phyloP scores from a whole-genome alignment of 2,329 filamentous ascomycete species.

The Thielaviopsis musarum region DNA sequence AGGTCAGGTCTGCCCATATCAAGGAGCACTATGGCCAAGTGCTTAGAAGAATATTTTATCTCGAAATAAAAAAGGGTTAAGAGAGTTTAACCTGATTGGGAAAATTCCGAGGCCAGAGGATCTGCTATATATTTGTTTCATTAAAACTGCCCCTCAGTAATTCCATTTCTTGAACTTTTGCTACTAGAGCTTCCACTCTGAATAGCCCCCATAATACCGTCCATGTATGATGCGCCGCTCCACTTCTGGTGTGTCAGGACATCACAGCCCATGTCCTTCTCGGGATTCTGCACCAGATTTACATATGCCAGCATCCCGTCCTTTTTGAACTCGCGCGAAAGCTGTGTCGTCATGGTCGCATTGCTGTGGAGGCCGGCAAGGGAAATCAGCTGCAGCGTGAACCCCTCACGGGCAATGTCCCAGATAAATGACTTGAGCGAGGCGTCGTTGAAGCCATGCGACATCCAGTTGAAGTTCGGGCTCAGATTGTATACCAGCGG shows the following conservation, averaged over 20 bases:
- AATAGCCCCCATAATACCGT: slow-evolving; percentile 77
- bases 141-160: slow-evolving; percentile 60
- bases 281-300: slow-evolving; percentile 72
- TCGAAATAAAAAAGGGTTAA: too few species aligned
- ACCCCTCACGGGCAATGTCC: slow-evolving; percentile 85
- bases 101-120: too few species aligned
- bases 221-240: slow-evolving; percentile 55
- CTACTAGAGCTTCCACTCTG: slow-evolving; percentile 80
- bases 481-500: slow-evolving; percentile 91
- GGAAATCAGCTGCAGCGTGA: slow-evolving; percentile 50
- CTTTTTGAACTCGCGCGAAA: slow-evolving; percentile 67
- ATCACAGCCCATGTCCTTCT: slow-evolving; percentile 82
- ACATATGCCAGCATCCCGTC: slow-evolving; percentile 97
- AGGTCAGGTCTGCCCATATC: too few species aligned
- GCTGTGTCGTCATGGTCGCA: slow-evolving; percentile 49
- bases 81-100: too few species aligned
- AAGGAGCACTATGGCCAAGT: too few species aligned
- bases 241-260: slow-evolving; percentile 92
- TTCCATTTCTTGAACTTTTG: slow-evolving; percentile 89
- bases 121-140: slow-evolving; percentile 9
- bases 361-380: slow-evolving; percentile 50
- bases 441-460: slow-evolving; percentile 72
- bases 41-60: too few species aligned
- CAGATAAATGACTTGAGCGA: slow-evolving; percentile 84
- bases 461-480: slow-evolving; percentile 98